Base-by-base conservation (phyloP, 116 monocot genomes). In the Thalassia testudinum region DNA sequence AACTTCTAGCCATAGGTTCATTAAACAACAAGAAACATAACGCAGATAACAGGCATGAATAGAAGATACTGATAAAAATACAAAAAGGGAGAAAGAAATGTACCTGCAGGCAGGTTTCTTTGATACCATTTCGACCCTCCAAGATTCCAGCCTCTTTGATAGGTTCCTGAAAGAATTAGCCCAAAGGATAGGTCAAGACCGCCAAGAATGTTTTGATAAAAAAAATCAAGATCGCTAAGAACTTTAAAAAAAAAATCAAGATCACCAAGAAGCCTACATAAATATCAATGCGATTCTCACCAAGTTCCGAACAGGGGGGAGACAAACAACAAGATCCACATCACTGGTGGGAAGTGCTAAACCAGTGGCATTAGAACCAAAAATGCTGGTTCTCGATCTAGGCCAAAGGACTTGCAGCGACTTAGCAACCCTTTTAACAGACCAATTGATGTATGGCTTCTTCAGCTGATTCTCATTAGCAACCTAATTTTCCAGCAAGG, bases 101-200 rank as follows among this genome's bases (percentile, higher is more conserved):
- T 71, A 97, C 97, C 89, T 97, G 97, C 61, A 99, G 86, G 54
- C 90, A 99, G 22, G 99, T 99, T 65, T 99, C 99, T 70, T 99
- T 99, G 38, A 90, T 99, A 23, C 99, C 90, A 78, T 99, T 99
- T 15, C 99, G 77, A 21, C 99, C 99, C 73, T 99, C 99, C 70
- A 99, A 70, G 68, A 99, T 99, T 58, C 99, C 99, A 75, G 99
- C 99, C 80, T 99, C 99, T 74, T 86, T 99, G 14, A 99, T 99
- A 55, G 99, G 99, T 74, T 99, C 99, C 99, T 97, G 62, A 66
- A 62, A 43, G 72, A 54, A 19, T 26, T 24, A n/a, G 24, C 23
- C 51, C 23, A 44, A 34, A 34, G 10, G 3, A 10, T 34, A 5
- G 10, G 30, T 34, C 30, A 34, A 34, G 3, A 34, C 10, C 30